Base-by-base conservation (phyloP, 176 grass and related monocot genomes). In the Avena sativa region DNA sequence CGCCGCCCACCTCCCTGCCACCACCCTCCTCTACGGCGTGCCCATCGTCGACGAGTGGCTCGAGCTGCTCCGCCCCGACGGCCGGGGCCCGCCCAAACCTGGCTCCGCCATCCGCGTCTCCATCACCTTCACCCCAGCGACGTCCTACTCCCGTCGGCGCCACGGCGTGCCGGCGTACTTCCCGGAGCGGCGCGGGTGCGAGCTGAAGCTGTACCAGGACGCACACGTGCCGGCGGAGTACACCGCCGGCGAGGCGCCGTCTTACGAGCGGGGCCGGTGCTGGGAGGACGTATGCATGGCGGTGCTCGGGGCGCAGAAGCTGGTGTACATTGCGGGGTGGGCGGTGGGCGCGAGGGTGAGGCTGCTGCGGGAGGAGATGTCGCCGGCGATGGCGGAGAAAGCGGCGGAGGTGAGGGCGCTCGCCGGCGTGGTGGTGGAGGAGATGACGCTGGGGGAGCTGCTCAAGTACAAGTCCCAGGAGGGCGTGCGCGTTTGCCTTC, bases 241-340 rank as follows among this genome's bases (percentile, higher is more conserved):
- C 53, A 3, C 13, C 32, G 62, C 17, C 14, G 78, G 38, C 48
- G 95, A 91, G 9, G 2, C 88, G 34, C 48, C 40, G 6, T 43
- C 40, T 43, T 43, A 43, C 40, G 40, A 56, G 48, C 82, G 85
- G 0, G 81, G 74, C n/a, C 87, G 86, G 82, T 98, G 95, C 59
- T 98, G 95, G 95, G 95, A 98, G 90, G 95, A 98, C 82, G 76
- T 98, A 53, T 98, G 95, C 66, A 28, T 87, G 40, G 91, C 95
- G 15, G 89, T 98, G 20, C 59, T 95, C 0, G 79, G 89, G 19
- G 95, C 93, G 67, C 91, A 91, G 60, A 84, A 87, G 56, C 86
- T 98, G 48, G 92, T 98, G 74, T 98, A 98, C 84, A 78, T 98
- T n/a, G 88, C 63, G 32, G 95, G 95, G 14, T 98, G 95, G 93